phyloP scores from a whole-genome alignment of 345 rosid species.

The Gynandropsis gynandra region DNA sequence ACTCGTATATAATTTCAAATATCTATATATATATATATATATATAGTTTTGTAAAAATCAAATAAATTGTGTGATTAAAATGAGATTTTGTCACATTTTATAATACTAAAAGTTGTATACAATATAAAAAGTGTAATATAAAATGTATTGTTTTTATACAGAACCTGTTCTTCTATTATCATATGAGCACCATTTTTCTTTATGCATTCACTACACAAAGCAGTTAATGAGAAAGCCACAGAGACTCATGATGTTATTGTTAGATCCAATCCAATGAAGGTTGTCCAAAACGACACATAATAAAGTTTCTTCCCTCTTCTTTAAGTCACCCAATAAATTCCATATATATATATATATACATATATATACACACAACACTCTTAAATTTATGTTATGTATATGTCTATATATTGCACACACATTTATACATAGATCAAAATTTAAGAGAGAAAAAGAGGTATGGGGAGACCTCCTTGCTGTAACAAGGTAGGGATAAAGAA shows the following conservation, averaged over 20 bases:
- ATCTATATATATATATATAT: no score
- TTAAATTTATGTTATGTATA: no score
- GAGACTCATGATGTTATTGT: constrained; percentile 27
- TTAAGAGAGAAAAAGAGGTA: constrained; percentile 25
- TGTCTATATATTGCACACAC: constrained; percentile 13
- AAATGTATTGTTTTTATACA: no score
- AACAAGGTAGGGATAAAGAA: constrained; percentile 86
- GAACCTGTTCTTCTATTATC: no score
- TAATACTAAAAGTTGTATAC: no score
- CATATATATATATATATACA: constrained; percentile 25
- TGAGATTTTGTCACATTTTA: no score
- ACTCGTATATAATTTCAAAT: no score
- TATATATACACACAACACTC: constrained; percentile 13
- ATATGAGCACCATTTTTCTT: constrained; percentile 13
- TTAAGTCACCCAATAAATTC: constrained; percentile 27
- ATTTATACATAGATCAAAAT: constrained; percentile 24
- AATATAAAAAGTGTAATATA: no score
- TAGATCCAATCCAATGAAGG: constrained; percentile 22
- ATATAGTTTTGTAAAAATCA: no score
- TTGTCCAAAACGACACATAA: constrained; percentile 24
- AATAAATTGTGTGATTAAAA: no score
- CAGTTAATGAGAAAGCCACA: constrained; percentile 20
- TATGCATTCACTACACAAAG: constrained; percentile 17
- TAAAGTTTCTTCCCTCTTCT: constrained; percentile 31
- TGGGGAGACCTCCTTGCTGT: constrained; percentile 97